Conservation (phyloP, 1,284 basidiomycete genomes). For the Phaffia rhodozyma region DNA sequence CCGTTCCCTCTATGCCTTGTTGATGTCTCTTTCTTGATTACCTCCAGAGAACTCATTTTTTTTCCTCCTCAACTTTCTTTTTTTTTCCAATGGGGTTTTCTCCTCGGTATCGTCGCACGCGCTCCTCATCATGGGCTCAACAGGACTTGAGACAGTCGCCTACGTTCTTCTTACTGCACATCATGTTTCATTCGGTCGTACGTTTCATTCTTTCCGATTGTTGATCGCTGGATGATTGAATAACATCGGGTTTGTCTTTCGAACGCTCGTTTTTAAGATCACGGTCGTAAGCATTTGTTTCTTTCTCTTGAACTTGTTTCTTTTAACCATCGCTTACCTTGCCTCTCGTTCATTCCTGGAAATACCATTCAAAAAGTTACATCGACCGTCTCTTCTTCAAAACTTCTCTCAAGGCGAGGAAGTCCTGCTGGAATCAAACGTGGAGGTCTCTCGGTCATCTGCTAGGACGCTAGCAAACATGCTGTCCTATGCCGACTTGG, state of each 20-base stretch:
- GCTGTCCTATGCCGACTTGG: constrained; percentile 12
- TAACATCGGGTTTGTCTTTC: not conserved
- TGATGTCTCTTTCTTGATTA: not conserved
- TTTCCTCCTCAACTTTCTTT: not conserved
- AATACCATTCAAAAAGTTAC: not conserved
- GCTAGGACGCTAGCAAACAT: constrained; percentile 16
- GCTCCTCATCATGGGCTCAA: too few relatives aligned
- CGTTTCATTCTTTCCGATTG: not conserved
- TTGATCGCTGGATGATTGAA: not conserved
- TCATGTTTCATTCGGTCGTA: constrained; percentile 17
- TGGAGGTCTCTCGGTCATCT: constrained; percentile 16
- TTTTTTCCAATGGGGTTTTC: not conserved
- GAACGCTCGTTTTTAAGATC: constrained; percentile 3
- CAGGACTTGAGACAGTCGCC: constrained; percentile 4
- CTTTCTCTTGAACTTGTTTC: not conserved
- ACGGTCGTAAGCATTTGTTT: not conserved
- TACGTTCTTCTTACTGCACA: constrained; percentile 9
- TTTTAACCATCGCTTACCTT: not conserved
- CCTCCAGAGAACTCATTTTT: not conserved
- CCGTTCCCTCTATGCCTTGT: not conserved
- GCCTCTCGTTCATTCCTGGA: not conserved
- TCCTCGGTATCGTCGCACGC: too few relatives aligned
- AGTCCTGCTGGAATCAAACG: constrained; percentile 16
- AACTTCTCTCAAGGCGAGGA: constrained; percentile 9
- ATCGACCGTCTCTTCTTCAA: constrained; percentile 15